Evolutionary conservation across 2,329 filamentous ascomycete genomes (phyloP), one percentile per base, ranked within the genome.

Genomic region (Emericellopsis atlantica): DNA sequence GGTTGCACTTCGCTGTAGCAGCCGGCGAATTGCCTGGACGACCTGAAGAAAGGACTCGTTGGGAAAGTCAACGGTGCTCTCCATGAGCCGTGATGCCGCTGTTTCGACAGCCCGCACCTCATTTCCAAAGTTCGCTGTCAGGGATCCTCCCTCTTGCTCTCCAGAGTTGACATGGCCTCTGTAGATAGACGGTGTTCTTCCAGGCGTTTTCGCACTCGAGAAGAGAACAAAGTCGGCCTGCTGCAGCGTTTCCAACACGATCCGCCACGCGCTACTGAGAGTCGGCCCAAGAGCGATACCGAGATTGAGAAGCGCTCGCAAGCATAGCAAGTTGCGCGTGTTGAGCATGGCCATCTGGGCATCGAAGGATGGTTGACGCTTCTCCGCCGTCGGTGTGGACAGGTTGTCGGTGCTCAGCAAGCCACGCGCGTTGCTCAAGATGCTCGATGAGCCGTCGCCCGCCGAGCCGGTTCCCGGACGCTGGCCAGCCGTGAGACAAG

Each of bases 241-340:
- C 53, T 95, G 88, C 7, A 98, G 65, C 0, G 89, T 94, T 53
- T 94, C 89, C 2, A 98, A 72, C 14, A 98, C 70, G 43, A 98
- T 96, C 2, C 79, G 80, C 85, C 93, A 98, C 1, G 90, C 84
- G 12, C 74, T 70, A 31, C 84, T 80, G 1, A 98, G 69, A 0
- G 87, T 95, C 4, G 92, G 88, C 0, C 92, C 92, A 1, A 98
- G 65, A 3, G 92, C 92, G 52, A 96, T 98, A 2, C 92, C 92
- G 4, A 98, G 65, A 50, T 98, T 98, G n/a, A 98, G 65, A 14
- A 98, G 69, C 24, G 92, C 92, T 52, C 93, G 72, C 35, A 98
- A 66, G 51, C 92, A 98, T 2, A 96, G 67, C 4, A 98, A 66
- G 53, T 98, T 96, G 7, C 92, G 76, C 3, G 88, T 90, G 48